Evolutionary conservation across 2,329 filamentous ascomycete genomes (phyloP).

Genomic region (Hypoxylon sp.): DNA sequence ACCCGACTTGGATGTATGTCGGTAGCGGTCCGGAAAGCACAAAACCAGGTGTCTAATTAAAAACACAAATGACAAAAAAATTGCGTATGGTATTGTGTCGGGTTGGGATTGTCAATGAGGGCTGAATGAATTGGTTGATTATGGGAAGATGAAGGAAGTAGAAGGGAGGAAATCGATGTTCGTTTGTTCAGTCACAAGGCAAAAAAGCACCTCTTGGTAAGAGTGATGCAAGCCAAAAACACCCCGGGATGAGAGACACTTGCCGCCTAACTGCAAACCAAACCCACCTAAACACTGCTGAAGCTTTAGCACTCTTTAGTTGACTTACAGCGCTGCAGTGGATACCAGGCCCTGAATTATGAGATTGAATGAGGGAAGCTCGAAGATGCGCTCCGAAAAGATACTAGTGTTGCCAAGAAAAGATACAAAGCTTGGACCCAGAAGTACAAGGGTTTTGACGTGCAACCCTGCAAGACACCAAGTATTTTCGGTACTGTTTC

Average conservation of each 20-base stretch:
- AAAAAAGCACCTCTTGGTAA: constrained; percentile 20
- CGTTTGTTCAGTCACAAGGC: constrained; percentile 31
- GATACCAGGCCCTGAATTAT: constrained; percentile 2
- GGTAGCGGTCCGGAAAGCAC: constrained; percentile 26
- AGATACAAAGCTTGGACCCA: constrained; percentile 31
- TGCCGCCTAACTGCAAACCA: constrained; percentile 31
- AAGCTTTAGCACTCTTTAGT: constrained; percentile 15
- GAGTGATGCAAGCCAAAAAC: constrained; percentile 35
- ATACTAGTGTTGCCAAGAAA: constrained; percentile 17
- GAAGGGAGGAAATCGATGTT: constrained; percentile 30
- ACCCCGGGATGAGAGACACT: constrained; percentile 1
- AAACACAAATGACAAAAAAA: constrained; percentile 27
- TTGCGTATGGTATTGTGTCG: constrained; percentile 19
- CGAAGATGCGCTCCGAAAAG: constrained; percentile 31
- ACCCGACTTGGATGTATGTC: constrained; percentile 20
- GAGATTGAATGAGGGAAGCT: too few species aligned
- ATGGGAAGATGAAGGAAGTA: constrained; percentile 24
- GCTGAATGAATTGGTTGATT: constrained; percentile 21
- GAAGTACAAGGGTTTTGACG: constrained; percentile 8
- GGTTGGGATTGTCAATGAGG: too few species aligned
- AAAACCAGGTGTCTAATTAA: constrained; percentile 38
- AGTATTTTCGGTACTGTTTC: constrained; percentile 28
- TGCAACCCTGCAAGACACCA: neutral
- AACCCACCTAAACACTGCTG: too few species aligned
- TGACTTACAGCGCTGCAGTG: constrained; percentile 6